phyloP scores from a whole-genome alignment of 140 eudicot genomes.

The Oenanthe javanica region DNA sequence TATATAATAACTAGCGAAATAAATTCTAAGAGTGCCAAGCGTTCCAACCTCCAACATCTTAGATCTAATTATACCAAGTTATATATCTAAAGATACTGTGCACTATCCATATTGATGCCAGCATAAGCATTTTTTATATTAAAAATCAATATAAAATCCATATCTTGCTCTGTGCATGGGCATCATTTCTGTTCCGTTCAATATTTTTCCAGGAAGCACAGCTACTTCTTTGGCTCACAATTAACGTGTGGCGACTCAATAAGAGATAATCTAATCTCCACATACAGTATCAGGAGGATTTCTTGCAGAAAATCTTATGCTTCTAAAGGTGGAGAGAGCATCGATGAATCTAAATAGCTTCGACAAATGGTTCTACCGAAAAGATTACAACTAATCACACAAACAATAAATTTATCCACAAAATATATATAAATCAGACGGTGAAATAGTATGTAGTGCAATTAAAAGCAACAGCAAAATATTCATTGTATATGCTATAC shows the following conservation, averaged over 20 bases:
- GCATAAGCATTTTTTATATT: conserved; percentile 10
- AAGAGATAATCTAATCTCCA: background rate
- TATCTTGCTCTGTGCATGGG: background rate
- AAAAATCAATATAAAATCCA: background rate
- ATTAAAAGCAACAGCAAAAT: conserved; percentile 1
- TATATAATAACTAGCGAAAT: background rate
- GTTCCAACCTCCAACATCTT: background rate
- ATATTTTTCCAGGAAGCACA: conserved; percentile 10
- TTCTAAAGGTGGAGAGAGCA: background rate
- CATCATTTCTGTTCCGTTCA: background rate
- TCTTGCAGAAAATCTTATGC: background rate
- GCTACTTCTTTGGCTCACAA: background rate
- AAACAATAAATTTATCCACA: background rate
- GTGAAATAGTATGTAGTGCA: background rate
- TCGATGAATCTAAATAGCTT: conserved; percentile 1
- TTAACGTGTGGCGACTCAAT: conserved; percentile 4
- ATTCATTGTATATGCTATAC: background rate
- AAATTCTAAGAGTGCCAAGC: background rate
- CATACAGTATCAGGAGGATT: background rate
- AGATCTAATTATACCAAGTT: background rate
- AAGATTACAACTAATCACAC: background rate
- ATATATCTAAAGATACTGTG: conserved; percentile 15
- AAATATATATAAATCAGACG: background rate
- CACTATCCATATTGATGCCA: conserved; percentile 15
- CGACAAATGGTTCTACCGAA: background rate